Percentiles rank a stretch among this genome's conserved stretches.
phyloP scores from a whole-genome alignment of 306 rosid genomes.

The Oemleria cerasiformis region DNA sequence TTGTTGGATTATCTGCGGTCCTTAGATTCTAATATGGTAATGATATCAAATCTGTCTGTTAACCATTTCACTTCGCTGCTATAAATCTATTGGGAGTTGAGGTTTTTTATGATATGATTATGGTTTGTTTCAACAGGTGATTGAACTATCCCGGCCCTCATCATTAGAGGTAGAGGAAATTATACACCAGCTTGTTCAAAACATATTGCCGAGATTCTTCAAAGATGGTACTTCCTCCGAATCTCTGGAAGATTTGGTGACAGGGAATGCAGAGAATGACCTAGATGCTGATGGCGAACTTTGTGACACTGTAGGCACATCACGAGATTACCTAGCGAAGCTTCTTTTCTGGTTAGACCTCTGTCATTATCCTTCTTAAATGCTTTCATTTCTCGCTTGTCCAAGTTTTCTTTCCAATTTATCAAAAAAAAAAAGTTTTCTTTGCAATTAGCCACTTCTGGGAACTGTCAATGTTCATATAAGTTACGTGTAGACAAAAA shows the following conservation, averaged over 20 bases:
- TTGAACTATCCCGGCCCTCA: constrained; percentile 76
- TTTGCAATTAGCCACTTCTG: constrained; percentile 2
- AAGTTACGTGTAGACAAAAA: background rate
- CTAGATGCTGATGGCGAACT: constrained; percentile 39
- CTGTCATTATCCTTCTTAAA: constrained; percentile 15
- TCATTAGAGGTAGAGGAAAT: constrained; percentile 85
- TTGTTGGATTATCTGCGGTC: constrained; percentile 84
- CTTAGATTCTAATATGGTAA: constrained; percentile 87
- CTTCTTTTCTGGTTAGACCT: constrained; percentile 88
- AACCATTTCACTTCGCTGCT: too few species aligned
- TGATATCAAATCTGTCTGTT: constrained; percentile 1
- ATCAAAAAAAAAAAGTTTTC: too few species aligned
- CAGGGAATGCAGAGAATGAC: constrained; percentile 37
- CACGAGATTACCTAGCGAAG: constrained; percentile 95
- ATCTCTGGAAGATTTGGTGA: constrained; percentile 37
- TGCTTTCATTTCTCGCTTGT: background rate
- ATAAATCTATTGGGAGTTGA: constrained; percentile 5
- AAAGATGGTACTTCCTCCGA: constrained; percentile 48
- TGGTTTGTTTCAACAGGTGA: constrained; percentile 54
- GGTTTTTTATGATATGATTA: background rate
- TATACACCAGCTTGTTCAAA: constrained; percentile 80
- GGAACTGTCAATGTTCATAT: constrained; percentile 7
- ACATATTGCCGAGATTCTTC: constrained; percentile 52
- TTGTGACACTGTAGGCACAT: constrained; percentile 49
- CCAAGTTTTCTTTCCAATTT: background rate